Conservation (phyloP, 805 yeast genomes). For the Lachancea lanzarotensis region DNA sequence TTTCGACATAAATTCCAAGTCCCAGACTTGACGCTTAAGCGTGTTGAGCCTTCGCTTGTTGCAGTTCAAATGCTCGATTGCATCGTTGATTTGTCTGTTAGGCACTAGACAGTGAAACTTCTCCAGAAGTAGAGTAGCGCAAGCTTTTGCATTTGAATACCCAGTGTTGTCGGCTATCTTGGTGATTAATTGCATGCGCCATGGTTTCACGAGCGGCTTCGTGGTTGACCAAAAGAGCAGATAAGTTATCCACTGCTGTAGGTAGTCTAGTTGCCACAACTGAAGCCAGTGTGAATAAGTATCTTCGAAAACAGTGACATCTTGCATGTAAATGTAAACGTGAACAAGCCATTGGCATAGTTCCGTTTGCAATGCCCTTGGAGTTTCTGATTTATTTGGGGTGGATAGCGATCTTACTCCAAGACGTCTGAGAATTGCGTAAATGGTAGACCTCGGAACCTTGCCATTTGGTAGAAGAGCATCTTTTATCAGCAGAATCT, state of each 20-base stretch:
- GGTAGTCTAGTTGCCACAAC: conserved; percentile 32
- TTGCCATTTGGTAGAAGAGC: conserved; percentile 28
- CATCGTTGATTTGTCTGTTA: conserved; percentile 10
- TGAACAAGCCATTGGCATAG: conserved; percentile 34
- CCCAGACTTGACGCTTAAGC: conserved; percentile 14
- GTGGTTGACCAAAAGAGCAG: conserved; percentile 31
- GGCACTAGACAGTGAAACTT: conserved; percentile 16
- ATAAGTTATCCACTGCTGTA: conserved; percentile 32
- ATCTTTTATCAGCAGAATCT: conserved; percentile 21
- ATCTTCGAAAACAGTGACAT: conserved; percentile 12
- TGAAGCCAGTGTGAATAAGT: conserved; percentile 30
- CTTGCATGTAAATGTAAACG: conserved; percentile 22
- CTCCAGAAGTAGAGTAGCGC: conserved; percentile 19
- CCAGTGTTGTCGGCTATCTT: conserved; percentile 20
- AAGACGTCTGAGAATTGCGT: conserved; percentile 26
- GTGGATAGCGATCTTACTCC: conserved; percentile 25
- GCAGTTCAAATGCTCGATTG: conserved; percentile 13
- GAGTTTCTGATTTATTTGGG: conserved; percentile 15
- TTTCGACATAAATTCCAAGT: conserved; percentile 9
- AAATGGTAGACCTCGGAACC: conserved; percentile 22
- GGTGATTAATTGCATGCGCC: conserved; percentile 25
- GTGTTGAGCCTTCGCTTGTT: conserved; percentile 14
- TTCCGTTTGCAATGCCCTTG: conserved; percentile 23
- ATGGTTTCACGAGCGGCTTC: conserved; percentile 25
- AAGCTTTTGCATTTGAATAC: conserved; percentile 17